phyloP scores from a whole-genome alignment of 1,284 basidiomycete genomes.

The Tetrapyrgos nigripes region DNA sequence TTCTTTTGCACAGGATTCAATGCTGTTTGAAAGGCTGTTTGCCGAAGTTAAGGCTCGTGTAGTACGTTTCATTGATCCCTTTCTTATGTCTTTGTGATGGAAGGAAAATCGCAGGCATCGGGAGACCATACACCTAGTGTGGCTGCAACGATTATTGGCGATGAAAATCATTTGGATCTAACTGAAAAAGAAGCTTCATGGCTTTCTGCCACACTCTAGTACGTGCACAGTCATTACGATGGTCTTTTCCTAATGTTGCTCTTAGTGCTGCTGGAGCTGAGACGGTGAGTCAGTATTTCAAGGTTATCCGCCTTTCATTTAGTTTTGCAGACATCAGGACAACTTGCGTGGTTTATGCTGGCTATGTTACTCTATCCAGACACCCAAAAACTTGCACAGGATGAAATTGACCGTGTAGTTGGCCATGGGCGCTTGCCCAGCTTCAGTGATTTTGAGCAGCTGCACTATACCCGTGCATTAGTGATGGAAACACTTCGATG shows the following conservation, averaged over 20 bases:
- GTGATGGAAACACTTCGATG: conserved; percentile 18
- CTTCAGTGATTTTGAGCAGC: conserved; percentile 15
- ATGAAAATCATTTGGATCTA: conserved; percentile 2
- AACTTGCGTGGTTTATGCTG: conserved; percentile 20
- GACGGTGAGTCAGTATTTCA: conserved; percentile 9
- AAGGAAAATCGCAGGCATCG: not conserved
- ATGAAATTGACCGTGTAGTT: conserved; percentile 28
- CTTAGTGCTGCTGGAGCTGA: conserved; percentile 20
- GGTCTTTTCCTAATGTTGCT: not conserved
- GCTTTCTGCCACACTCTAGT: conserved; percentile 16
- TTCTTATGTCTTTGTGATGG: not conserved
- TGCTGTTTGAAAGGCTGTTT: conserved; percentile 16
- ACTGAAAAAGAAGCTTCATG: conserved; percentile 10
- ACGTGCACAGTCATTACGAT: not conserved
- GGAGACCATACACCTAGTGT: conserved; percentile 2
- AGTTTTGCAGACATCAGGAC: conserved; percentile 16
- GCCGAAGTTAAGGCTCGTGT: conserved; percentile 9
- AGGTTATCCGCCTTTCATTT: not conserved
- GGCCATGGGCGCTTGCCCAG: conserved; percentile 23
- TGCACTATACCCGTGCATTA: conserved; percentile 7
- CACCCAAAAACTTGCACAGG: conserved; percentile 20
- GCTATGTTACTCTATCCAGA: conserved; percentile 24
- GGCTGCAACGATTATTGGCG: not conserved
- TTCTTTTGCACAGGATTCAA: conserved; percentile 11
- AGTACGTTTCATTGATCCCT: not conserved